phyloP scores from a whole-genome alignment of 1,284 basidiomycete genomes.

The Coniophora puteana region DNA sequence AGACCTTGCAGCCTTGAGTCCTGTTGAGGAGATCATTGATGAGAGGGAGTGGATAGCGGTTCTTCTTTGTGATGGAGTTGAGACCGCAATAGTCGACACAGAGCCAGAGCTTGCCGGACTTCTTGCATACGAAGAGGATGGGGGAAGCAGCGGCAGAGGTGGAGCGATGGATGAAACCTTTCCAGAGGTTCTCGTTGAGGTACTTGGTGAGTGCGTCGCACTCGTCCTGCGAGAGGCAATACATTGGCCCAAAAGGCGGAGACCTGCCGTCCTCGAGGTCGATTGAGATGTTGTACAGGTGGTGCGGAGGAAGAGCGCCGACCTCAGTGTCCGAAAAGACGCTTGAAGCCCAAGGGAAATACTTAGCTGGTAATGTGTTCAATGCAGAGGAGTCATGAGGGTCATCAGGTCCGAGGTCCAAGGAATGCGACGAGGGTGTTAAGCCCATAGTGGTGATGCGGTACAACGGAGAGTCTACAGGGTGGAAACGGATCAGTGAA shows the following conservation, averaged over 20 bases:
- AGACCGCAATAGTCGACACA: slow-evolving; percentile 31
- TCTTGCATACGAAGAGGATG: slow-evolving; percentile 27
- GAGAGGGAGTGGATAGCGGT: slow-evolving; percentile 24
- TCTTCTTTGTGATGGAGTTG: slow-evolving; percentile 17
- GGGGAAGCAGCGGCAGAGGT: too few species aligned
- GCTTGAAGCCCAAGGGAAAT: not conserved
- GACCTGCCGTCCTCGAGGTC: slow-evolving; percentile 15
- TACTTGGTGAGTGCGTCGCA: slow-evolving; percentile 12
- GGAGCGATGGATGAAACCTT: too few species aligned
- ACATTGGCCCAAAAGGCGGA: slow-evolving; percentile 20
- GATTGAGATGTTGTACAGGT: slow-evolving; percentile 17
- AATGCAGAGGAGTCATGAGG: not conserved
- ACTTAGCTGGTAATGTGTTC: not conserved
- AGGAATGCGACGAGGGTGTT: not conserved
- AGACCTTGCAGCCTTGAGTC: slow-evolving; percentile 17
- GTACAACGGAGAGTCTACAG: not conserved
- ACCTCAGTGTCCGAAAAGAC: slow-evolving; percentile 5
- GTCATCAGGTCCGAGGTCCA: not conserved
- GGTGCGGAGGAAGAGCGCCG: slow-evolving; percentile 20
- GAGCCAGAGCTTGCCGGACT: slow-evolving; percentile 25
- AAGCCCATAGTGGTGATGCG: too few species aligned
- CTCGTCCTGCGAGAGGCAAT: slow-evolving; percentile 20
- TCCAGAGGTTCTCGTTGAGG: slow-evolving; percentile 21
- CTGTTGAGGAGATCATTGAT: slow-evolving; percentile 24
- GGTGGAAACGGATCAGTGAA: not conserved